Conservation (phyloP, 768 basidiomycete species). For the Scleroderma bovista region DNA sequence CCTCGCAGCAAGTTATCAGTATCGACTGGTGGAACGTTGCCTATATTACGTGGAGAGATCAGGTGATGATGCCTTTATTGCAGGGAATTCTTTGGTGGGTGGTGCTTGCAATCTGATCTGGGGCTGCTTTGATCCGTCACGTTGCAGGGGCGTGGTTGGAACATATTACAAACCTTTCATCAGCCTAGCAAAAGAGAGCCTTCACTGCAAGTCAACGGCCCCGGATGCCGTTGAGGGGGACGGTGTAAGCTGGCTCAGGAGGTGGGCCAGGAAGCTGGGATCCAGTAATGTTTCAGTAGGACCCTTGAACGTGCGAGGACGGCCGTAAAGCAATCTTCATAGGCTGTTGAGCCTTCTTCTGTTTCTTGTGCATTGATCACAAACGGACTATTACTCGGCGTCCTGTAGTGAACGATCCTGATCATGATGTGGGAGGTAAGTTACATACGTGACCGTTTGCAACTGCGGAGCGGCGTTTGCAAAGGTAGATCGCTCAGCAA, state of each 20-base stretch:
- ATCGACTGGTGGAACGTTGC: slow-evolving; percentile 53
- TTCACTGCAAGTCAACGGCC: slow-evolving; percentile 9
- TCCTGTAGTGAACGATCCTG: too few relatives aligned
- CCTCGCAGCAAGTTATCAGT: slow-evolving; percentile 33
- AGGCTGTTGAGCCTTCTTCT: neutral
- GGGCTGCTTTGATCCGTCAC: neutral
- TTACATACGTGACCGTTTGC: too few relatives aligned
- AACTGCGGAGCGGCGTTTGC: too few relatives aligned
- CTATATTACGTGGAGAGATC: slow-evolving; percentile 65
- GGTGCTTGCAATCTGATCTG: neutral
- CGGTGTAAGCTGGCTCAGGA: slow-evolving; percentile 27
- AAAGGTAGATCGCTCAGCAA: too few relatives aligned
- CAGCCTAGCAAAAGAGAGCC: slow-evolving; percentile 14
- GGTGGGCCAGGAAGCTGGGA: slow-evolving; percentile 24
- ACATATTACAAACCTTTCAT: slow-evolving; percentile 28
- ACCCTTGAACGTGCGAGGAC: slow-evolving; percentile 15
- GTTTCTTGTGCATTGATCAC: too few relatives aligned
- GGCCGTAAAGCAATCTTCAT: neutral
- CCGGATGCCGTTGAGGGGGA: slow-evolving; percentile 21
- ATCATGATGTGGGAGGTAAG: too few relatives aligned
- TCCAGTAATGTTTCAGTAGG: slow-evolving; percentile 24
- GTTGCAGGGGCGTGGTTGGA: slow-evolving; percentile 25
- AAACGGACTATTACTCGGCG: too few relatives aligned
- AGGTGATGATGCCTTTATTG: slow-evolving; percentile 59
- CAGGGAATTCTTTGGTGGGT: slow-evolving; percentile 66